A percentile compares a stretch with the other conserved stretches of the same genome.
Evolutionary conservation across 176 grass and related monocot species (phyloP).

Genomic region (Oryza meridionalis): DNA sequence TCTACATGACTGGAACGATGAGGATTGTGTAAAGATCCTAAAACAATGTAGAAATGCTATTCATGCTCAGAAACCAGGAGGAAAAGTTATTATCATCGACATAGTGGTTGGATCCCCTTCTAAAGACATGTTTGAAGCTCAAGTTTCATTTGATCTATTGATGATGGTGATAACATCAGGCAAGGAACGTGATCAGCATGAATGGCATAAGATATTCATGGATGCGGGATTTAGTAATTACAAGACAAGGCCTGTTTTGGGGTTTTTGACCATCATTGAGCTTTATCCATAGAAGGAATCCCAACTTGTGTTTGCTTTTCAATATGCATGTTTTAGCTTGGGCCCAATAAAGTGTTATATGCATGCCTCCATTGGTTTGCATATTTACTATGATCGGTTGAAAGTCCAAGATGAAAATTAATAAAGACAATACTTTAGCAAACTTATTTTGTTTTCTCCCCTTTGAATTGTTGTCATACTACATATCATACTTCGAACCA

Average conservation of each 20-base stretch:
- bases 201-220: constrained; percentile 50
- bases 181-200: constrained; percentile 54
- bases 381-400: background rate
- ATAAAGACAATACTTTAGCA: background rate
- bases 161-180: constrained; percentile 46
- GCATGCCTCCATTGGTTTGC: background rate
- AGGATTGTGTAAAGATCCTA: constrained; percentile 52
- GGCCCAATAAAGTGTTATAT: background rate
- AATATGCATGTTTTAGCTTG: background rate
- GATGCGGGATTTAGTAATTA: constrained; percentile 40
- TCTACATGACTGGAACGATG: constrained; percentile 48
- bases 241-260: constrained; percentile 26
- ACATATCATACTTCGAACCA: background rate
- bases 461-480: background rate
- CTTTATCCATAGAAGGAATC: constrained; percentile 10
- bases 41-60: constrained; percentile 47
- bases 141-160: constrained; percentile 27
- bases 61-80: background rate
- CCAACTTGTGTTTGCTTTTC: background rate
- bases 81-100: constrained; percentile 60
- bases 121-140: constrained; percentile 24
- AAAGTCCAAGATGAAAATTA: background rate
- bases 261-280: constrained; percentile 43
- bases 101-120: constrained; percentile 13
- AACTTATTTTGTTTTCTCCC: background rate